Evolutionary conservation across 1,139 yeast species (phyloP).

Genomic region (Scheffersomyces parashehatae): DNA sequence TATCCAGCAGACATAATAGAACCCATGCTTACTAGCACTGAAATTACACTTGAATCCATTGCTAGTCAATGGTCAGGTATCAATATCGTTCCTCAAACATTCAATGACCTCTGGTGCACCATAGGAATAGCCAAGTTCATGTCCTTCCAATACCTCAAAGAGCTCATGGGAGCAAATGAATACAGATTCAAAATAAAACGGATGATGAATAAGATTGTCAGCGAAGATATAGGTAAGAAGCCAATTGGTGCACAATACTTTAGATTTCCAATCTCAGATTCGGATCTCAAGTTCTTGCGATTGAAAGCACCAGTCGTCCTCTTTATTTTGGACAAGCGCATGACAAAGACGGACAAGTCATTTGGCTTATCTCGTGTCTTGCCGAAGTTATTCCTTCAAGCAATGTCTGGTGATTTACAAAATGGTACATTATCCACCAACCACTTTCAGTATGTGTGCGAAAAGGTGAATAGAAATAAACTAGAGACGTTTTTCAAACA

Average conservation of each 20-base stretch:
- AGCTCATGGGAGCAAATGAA: constrained; percentile 82
- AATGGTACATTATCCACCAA: constrained; percentile 78
- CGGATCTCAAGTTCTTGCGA: constrained; percentile 62
- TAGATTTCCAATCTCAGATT: constrained; percentile 67
- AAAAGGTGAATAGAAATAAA: constrained; percentile 86
- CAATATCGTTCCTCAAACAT: constrained; percentile 77
- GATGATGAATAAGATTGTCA: constrained; percentile 65
- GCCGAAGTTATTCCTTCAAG: constrained; percentile 88
- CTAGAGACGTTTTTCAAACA: constrained; percentile 84
- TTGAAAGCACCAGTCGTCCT: constrained; percentile 86
- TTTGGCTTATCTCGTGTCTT: constrained; percentile 89
- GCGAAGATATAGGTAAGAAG: constrained; percentile 74
- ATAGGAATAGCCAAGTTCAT: constrained; percentile 83
- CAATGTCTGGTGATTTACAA: constrained; percentile 89
- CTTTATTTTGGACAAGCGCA: constrained; percentile 80
- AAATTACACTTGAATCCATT: constrained; percentile 63
- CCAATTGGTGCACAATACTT: constrained; percentile 74
- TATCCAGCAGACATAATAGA: constrained; percentile 80
- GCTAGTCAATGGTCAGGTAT: constrained; percentile 95
- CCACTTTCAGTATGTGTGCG: constrained; percentile 91
- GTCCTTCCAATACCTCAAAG: constrained; percentile 70
- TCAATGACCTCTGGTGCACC: constrained; percentile 90
- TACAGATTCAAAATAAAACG: constrained; percentile 69
- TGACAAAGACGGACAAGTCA: constrained; percentile 95
- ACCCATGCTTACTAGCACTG: constrained; percentile 73